Conservation (phyloP, 805 yeast genomes). For the Kuraishia ogatae region DNA sequence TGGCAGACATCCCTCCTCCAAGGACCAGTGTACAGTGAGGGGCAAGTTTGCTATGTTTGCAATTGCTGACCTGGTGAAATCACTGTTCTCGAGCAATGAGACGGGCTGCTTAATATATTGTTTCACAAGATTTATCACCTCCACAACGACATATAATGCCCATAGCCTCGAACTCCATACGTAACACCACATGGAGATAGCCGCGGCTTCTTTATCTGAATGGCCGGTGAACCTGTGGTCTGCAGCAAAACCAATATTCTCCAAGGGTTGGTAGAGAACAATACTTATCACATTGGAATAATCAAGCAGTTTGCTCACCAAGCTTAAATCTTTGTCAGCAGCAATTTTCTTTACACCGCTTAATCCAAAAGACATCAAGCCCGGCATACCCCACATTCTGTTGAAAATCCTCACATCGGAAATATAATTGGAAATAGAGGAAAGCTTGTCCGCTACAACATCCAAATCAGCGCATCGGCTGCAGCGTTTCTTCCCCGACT, state of each 20-base stretch:
- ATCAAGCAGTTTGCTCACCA: conserved; percentile 15
- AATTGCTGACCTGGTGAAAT: conserved; percentile 12
- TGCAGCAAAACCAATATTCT: conserved; percentile 23
- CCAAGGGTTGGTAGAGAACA: conserved; percentile 23
- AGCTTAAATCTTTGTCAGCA: conserved; percentile 5
- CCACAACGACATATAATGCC: conserved; percentile 25
- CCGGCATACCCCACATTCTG: conserved; percentile 26
- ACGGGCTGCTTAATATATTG: conserved; percentile 1
- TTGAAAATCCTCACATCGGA: conserved; percentile 27
- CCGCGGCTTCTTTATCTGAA: conserved; percentile 6
- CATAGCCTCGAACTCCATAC: conserved; percentile 22
- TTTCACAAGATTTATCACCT: conserved; percentile 14
- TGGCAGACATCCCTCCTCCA: conserved; percentile 22
- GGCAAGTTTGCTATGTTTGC: conserved; percentile 26
- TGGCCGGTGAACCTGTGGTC: conserved; percentile 22
- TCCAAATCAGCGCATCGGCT: neutral
- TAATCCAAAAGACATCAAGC: conserved; percentile 15
- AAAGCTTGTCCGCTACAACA: conserved; percentile 10
- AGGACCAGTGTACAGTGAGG: conserved; percentile 28
- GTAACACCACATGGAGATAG: conserved; percentile 18
- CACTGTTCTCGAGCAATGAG: conserved; percentile 6
- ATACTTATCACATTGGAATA: conserved; percentile 16
- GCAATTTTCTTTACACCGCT: conserved; percentile 8
- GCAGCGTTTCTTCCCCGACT: neutral
- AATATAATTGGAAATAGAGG: conserved; percentile 19